Evolutionary conservation across 345 rosid genomes (phyloP).

Genomic region (Rhodamnia argentea): DNA sequence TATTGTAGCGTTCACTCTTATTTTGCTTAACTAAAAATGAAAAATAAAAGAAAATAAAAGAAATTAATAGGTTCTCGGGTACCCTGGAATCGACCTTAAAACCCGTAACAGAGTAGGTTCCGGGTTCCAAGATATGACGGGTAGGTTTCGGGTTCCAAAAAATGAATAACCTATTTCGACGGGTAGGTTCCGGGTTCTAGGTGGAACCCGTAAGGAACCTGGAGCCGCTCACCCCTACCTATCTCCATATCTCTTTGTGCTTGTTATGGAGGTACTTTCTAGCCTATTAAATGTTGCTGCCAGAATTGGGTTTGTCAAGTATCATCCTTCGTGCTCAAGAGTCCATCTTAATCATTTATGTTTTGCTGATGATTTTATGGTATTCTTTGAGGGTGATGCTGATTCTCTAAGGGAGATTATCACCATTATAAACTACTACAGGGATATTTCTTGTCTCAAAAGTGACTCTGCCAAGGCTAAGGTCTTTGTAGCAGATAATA

Average conservation of each 20-base stretch:
- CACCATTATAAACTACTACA: not conserved
- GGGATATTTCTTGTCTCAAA: not conserved
- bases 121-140: no score
- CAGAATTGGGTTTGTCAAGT: not conserved
- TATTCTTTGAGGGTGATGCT: not conserved
- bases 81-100: no score
- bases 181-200: no score
- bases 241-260: not conserved
- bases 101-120: no score
- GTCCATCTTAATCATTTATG: not conserved
- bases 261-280: not conserved
- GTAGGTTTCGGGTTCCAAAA: no score
- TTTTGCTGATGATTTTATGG: not conserved
- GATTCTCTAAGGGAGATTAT: not conserved
- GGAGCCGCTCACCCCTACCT: no score
- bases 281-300: not conserved
- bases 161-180: no score
- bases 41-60: no score
- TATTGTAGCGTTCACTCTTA: no score
- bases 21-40: no score
- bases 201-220: no score
- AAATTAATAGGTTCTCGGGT: no score
- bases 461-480: not conserved
- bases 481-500: not conserved
- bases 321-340: not conserved